A percentile compares a stretch with the other conserved stretches of the same genome.
Evolutionary conservation across 2,329 filamentous ascomycete genomes (phyloP).

Genomic region (Beauveria varroae): DNA sequence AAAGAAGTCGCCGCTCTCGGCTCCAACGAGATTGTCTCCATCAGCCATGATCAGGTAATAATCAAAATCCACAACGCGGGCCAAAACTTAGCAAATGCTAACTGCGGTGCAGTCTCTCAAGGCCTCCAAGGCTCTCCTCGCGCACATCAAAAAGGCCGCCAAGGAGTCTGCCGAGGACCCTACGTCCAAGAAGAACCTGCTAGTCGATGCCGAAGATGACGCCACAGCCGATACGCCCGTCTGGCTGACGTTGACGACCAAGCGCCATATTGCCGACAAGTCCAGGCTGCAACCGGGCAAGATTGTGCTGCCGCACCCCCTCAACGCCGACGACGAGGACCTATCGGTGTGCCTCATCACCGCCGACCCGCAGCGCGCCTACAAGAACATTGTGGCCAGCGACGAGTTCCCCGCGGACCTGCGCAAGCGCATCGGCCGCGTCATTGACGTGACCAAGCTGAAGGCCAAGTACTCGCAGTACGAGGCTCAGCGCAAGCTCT

Average conservation of each 20-base stretch:
- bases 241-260: constrained; percentile 57
- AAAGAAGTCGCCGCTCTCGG: constrained; percentile 29
- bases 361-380: constrained; percentile 70
- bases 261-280: constrained; percentile 62
- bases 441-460: constrained; percentile 79
- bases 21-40: constrained; percentile 24
- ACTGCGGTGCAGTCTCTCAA: constrained; percentile 43
- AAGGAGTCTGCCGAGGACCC: constrained; percentile 37
- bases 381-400: constrained; percentile 80
- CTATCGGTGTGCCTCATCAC: constrained; percentile 80
- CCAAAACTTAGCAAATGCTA: neutral
- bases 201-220: constrained; percentile 35
- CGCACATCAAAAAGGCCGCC: constrained; percentile 52
- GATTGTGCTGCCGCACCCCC: constrained; percentile 68
- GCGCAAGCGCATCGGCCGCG: constrained; percentile 59
- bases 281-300: constrained; percentile 76
- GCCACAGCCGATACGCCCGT: constrained; percentile 44
- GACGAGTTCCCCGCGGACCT: constrained; percentile 62
- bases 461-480: constrained; percentile 78
- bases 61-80: no score
- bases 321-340: constrained; percentile 49
- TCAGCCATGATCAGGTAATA: constrained; percentile 35
- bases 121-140: constrained; percentile 54
- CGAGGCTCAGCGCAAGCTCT: constrained; percentile 77
- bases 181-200: constrained; percentile 50